A percentile compares a stretch with the other conserved stretches of the same genome.
phyloP scores from a whole-genome alignment of 2,329 filamentous ascomycete species.

The Ophiocordyceps camponoti-saundersi region DNA sequence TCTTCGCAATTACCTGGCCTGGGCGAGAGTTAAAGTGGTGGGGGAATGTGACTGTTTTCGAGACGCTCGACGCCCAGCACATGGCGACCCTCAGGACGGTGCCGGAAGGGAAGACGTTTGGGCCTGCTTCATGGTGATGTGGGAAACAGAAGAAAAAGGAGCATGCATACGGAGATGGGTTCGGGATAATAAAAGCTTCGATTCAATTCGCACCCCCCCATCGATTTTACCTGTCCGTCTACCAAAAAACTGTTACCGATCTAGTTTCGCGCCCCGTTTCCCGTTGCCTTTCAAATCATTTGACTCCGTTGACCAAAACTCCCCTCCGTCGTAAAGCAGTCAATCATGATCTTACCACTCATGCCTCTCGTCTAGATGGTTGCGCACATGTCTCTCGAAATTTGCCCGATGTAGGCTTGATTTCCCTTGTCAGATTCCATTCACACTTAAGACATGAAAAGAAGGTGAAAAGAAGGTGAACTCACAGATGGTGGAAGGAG shows the following conservation, averaged over 20 bases:
- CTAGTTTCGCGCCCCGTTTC: no score
- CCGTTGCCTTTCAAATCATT: no score
- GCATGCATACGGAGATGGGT: no score
- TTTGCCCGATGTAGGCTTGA: neutral
- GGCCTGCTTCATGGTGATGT: slow-evolving; percentile 14
- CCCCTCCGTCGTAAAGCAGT: neutral
- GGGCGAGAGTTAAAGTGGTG: slow-evolving; percentile 22
- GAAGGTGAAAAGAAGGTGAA: neutral
- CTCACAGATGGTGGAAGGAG: neutral
- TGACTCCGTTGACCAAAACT: no score
- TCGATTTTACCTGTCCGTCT: no score
- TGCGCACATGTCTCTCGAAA: neutral
- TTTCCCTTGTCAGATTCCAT: neutral
- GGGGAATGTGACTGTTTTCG: slow-evolving; percentile 32
- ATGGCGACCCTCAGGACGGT: slow-evolving; percentile 9
- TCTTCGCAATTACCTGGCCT: slow-evolving; percentile 13
- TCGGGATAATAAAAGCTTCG: neutral
- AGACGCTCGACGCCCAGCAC: slow-evolving; percentile 14
- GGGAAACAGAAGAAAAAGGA: neutral
- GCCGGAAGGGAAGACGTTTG: slow-evolving; percentile 11
- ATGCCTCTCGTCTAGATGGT: neutral
- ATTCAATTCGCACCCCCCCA: no score
- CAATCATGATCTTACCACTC: neutral
- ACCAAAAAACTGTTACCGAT: no score
- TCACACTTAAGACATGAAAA: no score